Evolutionary conservation across 2,329 filamentous ascomycete genomes (phyloP).

Genomic region (Myriosclerotinia duriaeana): DNA sequence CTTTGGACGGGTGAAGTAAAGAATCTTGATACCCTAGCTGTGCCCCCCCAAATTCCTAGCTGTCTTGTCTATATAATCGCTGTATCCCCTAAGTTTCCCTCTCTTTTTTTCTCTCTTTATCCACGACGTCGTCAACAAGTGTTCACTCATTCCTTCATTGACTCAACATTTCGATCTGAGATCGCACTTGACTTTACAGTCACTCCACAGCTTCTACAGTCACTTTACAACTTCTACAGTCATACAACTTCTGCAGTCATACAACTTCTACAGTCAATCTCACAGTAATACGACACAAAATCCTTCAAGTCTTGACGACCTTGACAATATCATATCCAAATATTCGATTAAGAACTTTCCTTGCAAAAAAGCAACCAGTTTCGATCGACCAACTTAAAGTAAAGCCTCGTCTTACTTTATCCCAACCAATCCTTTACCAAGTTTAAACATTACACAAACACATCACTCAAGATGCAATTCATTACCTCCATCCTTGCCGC

Average conservation of each 20-base stretch:
- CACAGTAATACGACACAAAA: slow-evolving; percentile 22
- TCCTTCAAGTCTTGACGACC: slow-evolving; percentile 15
- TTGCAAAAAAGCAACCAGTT: slow-evolving; percentile 23
- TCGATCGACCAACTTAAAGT: slow-evolving; percentile 36
- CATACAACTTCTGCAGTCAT: slow-evolving; percentile 23
- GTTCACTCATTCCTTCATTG: slow-evolving; percentile 32
- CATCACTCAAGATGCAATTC: slow-evolving; percentile 54
- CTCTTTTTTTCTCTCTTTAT: slow-evolving; percentile 21
- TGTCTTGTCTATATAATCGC: slow-evolving; percentile 12
- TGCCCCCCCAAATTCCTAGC: neutral
- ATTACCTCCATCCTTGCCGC: slow-evolving; percentile 44
- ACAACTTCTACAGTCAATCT: slow-evolving; percentile 25
- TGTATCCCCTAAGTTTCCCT: neutral
- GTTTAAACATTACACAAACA: slow-evolving; percentile 19
- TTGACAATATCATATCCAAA: slow-evolving; percentile 16
- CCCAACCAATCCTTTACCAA: slow-evolving; percentile 33
- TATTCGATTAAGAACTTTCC: slow-evolving; percentile 22
- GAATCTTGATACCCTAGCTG: too few relatives aligned
- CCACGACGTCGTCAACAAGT: slow-evolving; percentile 28
- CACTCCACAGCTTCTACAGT: slow-evolving; percentile 28
- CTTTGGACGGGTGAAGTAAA: slow-evolving; percentile 4
- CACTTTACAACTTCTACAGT: slow-evolving; percentile 28
- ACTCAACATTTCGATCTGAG: slow-evolving; percentile 33
- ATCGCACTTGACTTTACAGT: slow-evolving; percentile 32
- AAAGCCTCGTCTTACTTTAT: slow-evolving; percentile 26